phyloP scores from a whole-genome alignment of 495 filamentous ascomycete genomes.

The Glonium stellatum region DNA sequence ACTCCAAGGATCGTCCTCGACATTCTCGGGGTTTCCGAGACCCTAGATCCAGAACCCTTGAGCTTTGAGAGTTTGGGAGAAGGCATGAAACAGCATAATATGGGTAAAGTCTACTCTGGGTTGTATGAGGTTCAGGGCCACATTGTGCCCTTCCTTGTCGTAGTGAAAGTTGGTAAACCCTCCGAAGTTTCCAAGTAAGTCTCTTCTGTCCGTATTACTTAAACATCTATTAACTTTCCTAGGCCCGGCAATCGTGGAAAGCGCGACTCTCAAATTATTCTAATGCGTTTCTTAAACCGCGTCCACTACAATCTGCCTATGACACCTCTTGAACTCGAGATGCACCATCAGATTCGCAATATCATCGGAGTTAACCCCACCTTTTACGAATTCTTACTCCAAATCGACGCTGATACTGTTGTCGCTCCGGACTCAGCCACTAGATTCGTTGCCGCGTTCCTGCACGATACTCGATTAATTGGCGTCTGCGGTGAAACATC shows the following conservation, averaged over 20 bases:
- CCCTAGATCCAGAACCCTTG: slow-evolving; percentile 90
- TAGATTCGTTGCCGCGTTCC: slow-evolving; percentile 84
- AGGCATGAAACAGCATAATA: slow-evolving; percentile 96
- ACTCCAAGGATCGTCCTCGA: slow-evolving; percentile 95
- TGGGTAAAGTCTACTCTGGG: slow-evolving; percentile 97
- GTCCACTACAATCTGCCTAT: slow-evolving; percentile 95
- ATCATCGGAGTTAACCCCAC: slow-evolving; percentile 98
- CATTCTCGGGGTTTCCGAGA: slow-evolving; percentile 89
- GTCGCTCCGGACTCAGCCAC: slow-evolving; percentile 87
- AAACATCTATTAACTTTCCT: background rate
- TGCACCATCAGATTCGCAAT: slow-evolving; percentile 98
- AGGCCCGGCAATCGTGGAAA: slow-evolving; percentile 97
- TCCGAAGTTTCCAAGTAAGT: slow-evolving; percentile 71
- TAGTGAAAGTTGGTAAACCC: slow-evolving; percentile 96
- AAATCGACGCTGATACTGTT: slow-evolving; percentile 95
- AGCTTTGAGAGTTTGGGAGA: slow-evolving; percentile 97
- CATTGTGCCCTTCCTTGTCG: slow-evolving; percentile 93
- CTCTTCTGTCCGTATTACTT: background rate
- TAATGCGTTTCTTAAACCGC: slow-evolving; percentile 97
- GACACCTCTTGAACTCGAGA: slow-evolving; percentile 94
- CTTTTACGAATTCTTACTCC: slow-evolving; percentile 95
- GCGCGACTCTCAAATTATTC: slow-evolving; percentile 95
- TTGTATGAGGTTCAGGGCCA: slow-evolving; percentile 96
- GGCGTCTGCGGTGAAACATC: slow-evolving; percentile 93
- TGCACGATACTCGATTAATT: slow-evolving; percentile 85